Percentiles rank a stretch among this genome's conserved stretches.
phyloP scores from a whole-genome alignment of 139 green algal genomes.

The Tetradesmus obliquus region DNA sequence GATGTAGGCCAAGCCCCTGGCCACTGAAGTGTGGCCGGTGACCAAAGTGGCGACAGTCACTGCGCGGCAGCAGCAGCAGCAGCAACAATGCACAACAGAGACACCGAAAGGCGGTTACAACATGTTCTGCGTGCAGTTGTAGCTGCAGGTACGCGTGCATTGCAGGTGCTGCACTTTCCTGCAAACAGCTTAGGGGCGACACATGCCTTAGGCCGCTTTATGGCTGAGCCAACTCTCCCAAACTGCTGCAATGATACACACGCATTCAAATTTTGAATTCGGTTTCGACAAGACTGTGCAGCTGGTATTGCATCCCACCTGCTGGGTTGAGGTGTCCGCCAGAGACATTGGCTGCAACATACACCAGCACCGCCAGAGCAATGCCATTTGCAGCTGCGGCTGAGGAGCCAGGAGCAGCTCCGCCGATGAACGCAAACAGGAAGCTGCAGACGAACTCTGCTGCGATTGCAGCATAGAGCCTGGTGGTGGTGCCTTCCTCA shows the following conservation, averaged over 20 bases:
- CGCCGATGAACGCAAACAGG: constrained; percentile 48
- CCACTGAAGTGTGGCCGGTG: constrained; percentile 61
- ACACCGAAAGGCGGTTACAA: not conserved
- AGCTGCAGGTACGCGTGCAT: not conserved
- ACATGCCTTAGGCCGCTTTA: not conserved
- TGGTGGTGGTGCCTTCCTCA: not conserved
- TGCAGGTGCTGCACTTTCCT: not conserved
- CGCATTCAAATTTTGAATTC: too few species aligned
- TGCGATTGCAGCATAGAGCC: constrained; percentile 59
- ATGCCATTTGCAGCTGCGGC: constrained; percentile 67
- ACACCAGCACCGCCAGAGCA: constrained; percentile 58
- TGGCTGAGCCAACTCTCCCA: too few species aligned
- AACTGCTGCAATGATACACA: too few species aligned
- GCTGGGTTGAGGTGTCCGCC: constrained; percentile 70
- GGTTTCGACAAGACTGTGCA: not conserved
- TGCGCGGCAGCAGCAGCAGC: not conserved
- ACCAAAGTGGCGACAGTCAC: constrained; percentile 67
- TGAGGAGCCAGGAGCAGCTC: not conserved
- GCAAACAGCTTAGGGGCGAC: not conserved
- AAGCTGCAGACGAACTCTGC: constrained; percentile 65
- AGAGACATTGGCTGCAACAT: constrained; percentile 62
- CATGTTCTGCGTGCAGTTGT: not conserved
- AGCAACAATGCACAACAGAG: not conserved
- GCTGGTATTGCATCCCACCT: not conserved
- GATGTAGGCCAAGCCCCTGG: constrained; percentile 57